These are phyloP conservation scores for Plasmopara viticola DNA, from an alignment of 352 stramenopile species.

Conservation along the genomic window DNA sequence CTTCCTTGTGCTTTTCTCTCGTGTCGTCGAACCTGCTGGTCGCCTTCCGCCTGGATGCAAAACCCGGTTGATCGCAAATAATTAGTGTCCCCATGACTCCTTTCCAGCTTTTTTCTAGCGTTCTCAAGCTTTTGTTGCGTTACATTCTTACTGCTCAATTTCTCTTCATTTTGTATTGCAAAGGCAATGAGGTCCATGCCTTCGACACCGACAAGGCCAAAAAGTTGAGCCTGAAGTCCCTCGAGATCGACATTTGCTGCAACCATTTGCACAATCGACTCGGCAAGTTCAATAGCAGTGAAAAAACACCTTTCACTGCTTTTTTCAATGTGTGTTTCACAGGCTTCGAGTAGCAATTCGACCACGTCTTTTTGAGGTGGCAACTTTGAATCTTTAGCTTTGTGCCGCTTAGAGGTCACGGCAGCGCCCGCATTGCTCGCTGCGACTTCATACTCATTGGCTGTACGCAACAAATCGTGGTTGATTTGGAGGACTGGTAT, in stretches of 20 bases:
- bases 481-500: slow-evolving; percentile 54
- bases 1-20: slow-evolving; percentile 52
- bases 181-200: slow-evolving; percentile 83
- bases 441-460: slow-evolving; percentile 49
- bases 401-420: slow-evolving; percentile 35
- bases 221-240: slow-evolving; percentile 64
- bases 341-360: slow-evolving; percentile 40
- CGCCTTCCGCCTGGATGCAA: slow-evolving; percentile 57
- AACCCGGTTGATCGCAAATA: slow-evolving; percentile 32
- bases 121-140: slow-evolving; percentile 41
- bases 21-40: slow-evolving; percentile 46
- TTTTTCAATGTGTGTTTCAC: slow-evolving; percentile 27
- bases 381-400: slow-evolving; percentile 9
- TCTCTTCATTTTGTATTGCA: slow-evolving; percentile 45
- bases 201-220: slow-evolving; percentile 78
- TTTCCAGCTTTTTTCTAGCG: slow-evolving; percentile 35
- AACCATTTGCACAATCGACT: slow-evolving; percentile 61
- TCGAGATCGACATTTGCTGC: slow-evolving; percentile 52
- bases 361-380: slow-evolving; percentile 24
- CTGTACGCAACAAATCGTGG: slow-evolving; percentile 40
- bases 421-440: slow-evolving; percentile 39
- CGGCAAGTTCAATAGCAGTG: slow-evolving; percentile 54
- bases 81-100: slow-evolving; percentile 17
- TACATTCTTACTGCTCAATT: slow-evolving; percentile 19
- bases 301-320: slow-evolving; percentile 46